Evolutionary conservation across 2,329 filamentous ascomycete species (phyloP), one percentile per base, ranked within the genome.

Genomic region (Aspergillus texensis): DNA sequence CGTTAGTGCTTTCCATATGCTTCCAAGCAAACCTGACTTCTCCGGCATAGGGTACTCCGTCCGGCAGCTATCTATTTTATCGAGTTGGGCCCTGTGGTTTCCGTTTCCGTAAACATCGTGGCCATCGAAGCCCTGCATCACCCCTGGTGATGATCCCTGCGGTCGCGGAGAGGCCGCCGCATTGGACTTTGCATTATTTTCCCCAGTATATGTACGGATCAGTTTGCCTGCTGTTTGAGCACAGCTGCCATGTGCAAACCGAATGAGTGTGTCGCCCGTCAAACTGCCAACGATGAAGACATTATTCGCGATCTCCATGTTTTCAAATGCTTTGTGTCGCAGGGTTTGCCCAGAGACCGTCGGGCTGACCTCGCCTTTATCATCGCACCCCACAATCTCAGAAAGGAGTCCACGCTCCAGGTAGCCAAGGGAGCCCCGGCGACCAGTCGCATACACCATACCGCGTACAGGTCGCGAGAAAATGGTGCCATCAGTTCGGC

Each of bases 241-340:
- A 67, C 86, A 88, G 6, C 85, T 83, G 3, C 86, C 86, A 32
- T 87, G 85, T 10, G 85, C 84, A 68, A 87, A 87, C 1, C 86
- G 79, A 30, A 89, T 84, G 4, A 89, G 77, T 3, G 85, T 87
- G 71, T 89, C 86, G 4, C 86, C 86, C 0, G 86, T 86, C 57
- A 89, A 69, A 66, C 85, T 88, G 12, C 86, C 86, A 43, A 85
- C 84, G 50, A 86, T 81, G 71, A 86, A 88, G 34, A 88, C 78
- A 50, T 81, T 75, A 0, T 74, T 78, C 0, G 84, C 81, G 34
- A 88, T 77, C 71, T 88, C 84, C 19, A 87, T 74, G 53, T 83
- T 81, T 9, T 78, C 73, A 58, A 85, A 80, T 0, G 82, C 82
- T 72, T 84, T 84, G n/a, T 77, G 70, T 28, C 86, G 81, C 32